phyloP scores from a whole-genome alignment of 129 eudicot genomes.

The Helichrysum umbraculigerum region DNA sequence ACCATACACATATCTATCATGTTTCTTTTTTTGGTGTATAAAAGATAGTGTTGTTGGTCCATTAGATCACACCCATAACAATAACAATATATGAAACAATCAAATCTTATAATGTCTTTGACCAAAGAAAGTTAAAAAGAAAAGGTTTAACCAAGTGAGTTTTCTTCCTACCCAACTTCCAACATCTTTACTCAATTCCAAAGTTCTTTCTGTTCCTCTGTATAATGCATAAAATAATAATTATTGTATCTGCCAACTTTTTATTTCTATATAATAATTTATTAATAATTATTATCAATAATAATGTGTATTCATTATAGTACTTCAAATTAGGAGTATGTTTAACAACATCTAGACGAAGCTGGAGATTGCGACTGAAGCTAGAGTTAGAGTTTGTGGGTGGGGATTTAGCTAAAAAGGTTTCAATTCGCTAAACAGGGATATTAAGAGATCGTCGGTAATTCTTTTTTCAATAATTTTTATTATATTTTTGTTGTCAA shows the following conservation, averaged over 20 bases:
- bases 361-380: too few species aligned
- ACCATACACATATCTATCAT: too few species aligned
- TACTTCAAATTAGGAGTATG: too few species aligned
- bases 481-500: too few species aligned
- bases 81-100: conserved; percentile 21
- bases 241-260: neutral
- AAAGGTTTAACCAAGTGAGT: conserved; percentile 23
- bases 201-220: conserved; percentile 14
- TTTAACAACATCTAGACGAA: too few species aligned
- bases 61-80: neutral
- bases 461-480: too few species aligned
- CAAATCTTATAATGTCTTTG: conserved; percentile 23
- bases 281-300: too few species aligned
- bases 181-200: conserved; percentile 37
- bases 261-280: neutral
- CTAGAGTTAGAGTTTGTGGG: too few species aligned
- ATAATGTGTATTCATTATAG: too few species aligned
- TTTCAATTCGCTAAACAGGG: too few species aligned
- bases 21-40: neutral
- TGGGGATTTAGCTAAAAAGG: too few species aligned
- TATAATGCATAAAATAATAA: neutral
- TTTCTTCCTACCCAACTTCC: conserved; percentile 35
- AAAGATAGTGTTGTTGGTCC: conserved; percentile 8
- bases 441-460: too few species aligned
- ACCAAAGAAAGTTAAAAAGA: conserved; percentile 27